Conservation (phyloP, 305 asterid species). For the Fraxinus platypoda region DNA sequence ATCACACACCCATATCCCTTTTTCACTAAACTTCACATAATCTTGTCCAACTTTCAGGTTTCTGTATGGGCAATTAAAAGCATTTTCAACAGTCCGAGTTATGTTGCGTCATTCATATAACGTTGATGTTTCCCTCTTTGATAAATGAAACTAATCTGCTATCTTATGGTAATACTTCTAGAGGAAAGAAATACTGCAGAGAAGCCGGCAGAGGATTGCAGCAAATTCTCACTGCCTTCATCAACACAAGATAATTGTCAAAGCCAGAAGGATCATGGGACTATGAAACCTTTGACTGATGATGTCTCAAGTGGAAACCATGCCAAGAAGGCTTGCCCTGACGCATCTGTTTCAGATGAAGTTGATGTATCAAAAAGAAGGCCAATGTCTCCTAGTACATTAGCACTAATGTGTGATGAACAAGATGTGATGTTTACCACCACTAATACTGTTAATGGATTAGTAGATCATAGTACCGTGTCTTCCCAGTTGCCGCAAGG, state of each 20-base stretch:
- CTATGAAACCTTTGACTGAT: constrained; percentile 35
- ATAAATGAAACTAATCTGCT: constrained; percentile 18
- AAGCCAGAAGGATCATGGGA: constrained; percentile 39
- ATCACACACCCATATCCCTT: background rate
- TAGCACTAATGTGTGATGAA: constrained; percentile 96
- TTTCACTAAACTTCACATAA: background rate
- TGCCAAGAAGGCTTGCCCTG: constrained; percentile 44
- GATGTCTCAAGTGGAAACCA: constrained; percentile 39
- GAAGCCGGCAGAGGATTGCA: constrained; percentile 42
- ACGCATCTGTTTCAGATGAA: constrained; percentile 59
- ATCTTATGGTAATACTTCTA: constrained; percentile 29
- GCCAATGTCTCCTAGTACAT: constrained; percentile 93
- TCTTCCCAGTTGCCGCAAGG: constrained; percentile 55
- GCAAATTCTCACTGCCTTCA: constrained; percentile 45
- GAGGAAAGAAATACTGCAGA: constrained; percentile 53
- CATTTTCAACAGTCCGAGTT: background rate
- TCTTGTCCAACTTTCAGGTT: background rate
- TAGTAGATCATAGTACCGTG: constrained; percentile 36
- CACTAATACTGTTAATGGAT: constrained; percentile 51
- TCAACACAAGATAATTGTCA: constrained; percentile 46
- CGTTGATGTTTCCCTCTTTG: constrained; percentile 4
- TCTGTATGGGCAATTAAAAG: background rate
- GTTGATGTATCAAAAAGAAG: constrained; percentile 66
- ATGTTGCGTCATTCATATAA: background rate
- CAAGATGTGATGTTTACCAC: constrained; percentile 66